Percentiles rank a stretch among this genome's conserved stretches.
Evolutionary conservation across 352 stramenopile species (phyloP).

Genomic region (Pythium volutum): DNA sequence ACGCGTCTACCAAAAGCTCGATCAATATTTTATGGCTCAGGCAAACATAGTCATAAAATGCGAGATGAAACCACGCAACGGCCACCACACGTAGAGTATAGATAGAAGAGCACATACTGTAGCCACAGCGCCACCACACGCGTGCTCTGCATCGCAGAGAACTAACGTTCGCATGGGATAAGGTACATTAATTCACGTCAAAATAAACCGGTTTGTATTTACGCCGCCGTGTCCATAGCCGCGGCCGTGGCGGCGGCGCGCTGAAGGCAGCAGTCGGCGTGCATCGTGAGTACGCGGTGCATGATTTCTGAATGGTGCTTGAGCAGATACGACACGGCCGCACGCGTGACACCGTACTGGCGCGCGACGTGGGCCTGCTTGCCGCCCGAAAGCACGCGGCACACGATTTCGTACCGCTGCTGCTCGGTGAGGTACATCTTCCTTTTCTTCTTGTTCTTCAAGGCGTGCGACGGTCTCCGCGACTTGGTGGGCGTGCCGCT

Average conservation of each 20-base stretch:
- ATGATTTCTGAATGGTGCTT: constrained; percentile 42
- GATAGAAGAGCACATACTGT: no score
- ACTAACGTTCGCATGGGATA: no score
- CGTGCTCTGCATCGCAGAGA: no score
- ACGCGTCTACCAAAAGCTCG: no score
- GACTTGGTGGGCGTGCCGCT: not conserved
- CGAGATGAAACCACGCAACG: no score
- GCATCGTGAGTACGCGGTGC: constrained; percentile 32
- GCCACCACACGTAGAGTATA: no score
- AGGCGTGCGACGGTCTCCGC: not conserved
- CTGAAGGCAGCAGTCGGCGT: constrained; percentile 15
- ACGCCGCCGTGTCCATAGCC: not conserved
- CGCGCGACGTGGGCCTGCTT: constrained; percentile 62
- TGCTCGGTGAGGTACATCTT: constrained; percentile 19
- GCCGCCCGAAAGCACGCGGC: constrained; percentile 45
- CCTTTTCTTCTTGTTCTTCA: constrained; percentile 6
- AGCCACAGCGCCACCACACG: no score
- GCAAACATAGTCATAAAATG: no score
- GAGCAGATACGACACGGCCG: constrained; percentile 26
- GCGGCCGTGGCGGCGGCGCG: not conserved
- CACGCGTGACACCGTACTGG: constrained; percentile 60
- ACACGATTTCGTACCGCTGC: constrained; percentile 62
- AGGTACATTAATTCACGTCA: no score
- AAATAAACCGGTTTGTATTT: not conserved
- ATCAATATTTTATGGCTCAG: no score